Conservation (phyloP, 176 grass and related monocot species). For the Hordeum vulgare region MorexV3_pseudomolecules_assembly NC_058521.1:550936772-550937271, state of each 20-base stretch:
- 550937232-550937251: constrained; percentile 51
- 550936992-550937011: constrained; percentile 84
- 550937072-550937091: neutral
- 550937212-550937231: constrained; percentile 53
- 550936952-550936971: constrained; percentile 87
- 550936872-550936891: constrained; percentile 28
- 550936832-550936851: constrained; percentile 74
- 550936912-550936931: constrained; percentile 32
- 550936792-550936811: constrained; percentile 63
- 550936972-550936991: constrained; percentile 92
- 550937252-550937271: constrained; percentile 35
- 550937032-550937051: constrained; percentile 24
- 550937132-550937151: neutral
- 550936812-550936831: constrained; percentile 76
- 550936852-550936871: constrained; percentile 32
- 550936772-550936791: constrained; percentile 79
- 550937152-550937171: neutral
- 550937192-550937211: constrained; percentile 32
- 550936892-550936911: constrained; percentile 20
- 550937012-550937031: constrained; percentile 78
- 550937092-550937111: neutral
- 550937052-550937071: neutral
- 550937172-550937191: constrained; percentile 31
- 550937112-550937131: neutral
- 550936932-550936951: constrained; percentile 82